Evolutionary conservation across 2,329 filamentous ascomycete species (phyloP).

Genomic region (Xylogone sp.): DNA sequence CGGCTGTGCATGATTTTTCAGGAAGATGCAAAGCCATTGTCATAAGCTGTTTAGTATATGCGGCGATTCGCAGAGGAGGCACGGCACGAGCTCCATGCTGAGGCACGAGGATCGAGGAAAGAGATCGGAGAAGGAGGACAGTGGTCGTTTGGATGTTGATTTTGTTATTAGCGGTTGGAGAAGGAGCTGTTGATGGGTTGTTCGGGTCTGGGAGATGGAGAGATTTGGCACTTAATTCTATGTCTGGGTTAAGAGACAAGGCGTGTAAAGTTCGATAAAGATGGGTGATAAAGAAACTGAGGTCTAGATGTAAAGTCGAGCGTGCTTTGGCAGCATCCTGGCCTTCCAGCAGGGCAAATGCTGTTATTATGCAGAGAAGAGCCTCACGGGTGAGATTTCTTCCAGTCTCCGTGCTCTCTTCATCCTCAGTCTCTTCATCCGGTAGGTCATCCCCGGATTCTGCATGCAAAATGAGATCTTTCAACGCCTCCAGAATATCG

Average conservation of each 20-base stretch:
- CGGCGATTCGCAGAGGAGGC: constrained; percentile 80
- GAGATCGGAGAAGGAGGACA: constrained; percentile 82
- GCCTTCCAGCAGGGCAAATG: constrained; percentile 91
- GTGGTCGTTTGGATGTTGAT: constrained; percentile 95
- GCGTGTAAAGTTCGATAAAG: constrained; percentile 83
- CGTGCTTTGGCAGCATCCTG: constrained; percentile 88
- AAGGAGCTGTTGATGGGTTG: constrained; percentile 34
- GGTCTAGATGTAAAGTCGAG: constrained; percentile 77
- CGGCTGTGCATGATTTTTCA: constrained; percentile 80
- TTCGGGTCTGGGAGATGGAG: constrained; percentile 67
- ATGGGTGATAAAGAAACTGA: constrained; percentile 92
- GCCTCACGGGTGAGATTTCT: constrained; percentile 82
- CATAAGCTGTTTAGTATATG: constrained; percentile 90
- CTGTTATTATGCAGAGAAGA: constrained; percentile 91
- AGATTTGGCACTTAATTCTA: constrained; percentile 76
- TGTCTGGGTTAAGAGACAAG: constrained; percentile 75
- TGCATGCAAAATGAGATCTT: constrained; percentile 82
- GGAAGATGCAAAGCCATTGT: constrained; percentile 79
- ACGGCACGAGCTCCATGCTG: constrained; percentile 68
- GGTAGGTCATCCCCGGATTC: constrained; percentile 48
- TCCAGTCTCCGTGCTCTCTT: constrained; percentile 47
- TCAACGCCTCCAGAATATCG: constrained; percentile 88
- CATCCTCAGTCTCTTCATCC: constrained; percentile 37
- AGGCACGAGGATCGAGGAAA: constrained; percentile 78
- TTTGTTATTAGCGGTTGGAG: constrained; percentile 54